Percentiles rank a stretch among this genome's conserved stretches.
Evolutionary conservation across 148 eudicot genomes (phyloP).

Genomic region (Rhododendron molle): DNA sequence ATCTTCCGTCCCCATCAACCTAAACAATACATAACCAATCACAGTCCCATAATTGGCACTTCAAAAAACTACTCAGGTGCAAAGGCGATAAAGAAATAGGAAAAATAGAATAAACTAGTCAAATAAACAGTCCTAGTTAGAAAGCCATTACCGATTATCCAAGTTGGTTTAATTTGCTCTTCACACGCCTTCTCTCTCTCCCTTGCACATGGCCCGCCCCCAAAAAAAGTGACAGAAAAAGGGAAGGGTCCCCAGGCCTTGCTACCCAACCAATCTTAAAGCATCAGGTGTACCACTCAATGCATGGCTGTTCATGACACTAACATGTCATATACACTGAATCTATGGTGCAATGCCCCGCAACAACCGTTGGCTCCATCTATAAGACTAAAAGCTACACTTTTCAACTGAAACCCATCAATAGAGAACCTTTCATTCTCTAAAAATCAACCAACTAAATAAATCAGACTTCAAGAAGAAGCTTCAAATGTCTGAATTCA

Average conservation of each 20-base stretch:
- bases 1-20: slow-evolving; percentile 78
- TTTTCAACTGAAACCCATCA: not conserved
- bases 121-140: not conserved
- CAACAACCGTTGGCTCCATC: not conserved
- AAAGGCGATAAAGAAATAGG: not conserved
- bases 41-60: not conserved
- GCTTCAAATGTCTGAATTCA: not conserved
- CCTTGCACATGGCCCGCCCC: not conserved
- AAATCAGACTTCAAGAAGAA: not conserved
- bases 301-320: not conserved
- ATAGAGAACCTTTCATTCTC: not conserved
- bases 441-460: not conserved
- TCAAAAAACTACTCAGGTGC: not conserved
- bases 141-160: not conserved
- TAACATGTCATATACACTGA: not conserved
- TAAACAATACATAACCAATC: slow-evolving; percentile 16
- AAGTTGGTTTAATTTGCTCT: slow-evolving; percentile 1
- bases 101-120: not conserved
- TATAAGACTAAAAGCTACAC: not conserved
- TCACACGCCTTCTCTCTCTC: not conserved
- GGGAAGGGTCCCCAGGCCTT: not conserved
- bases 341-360: not conserved
- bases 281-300: not conserved
- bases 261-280: not conserved
- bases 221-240: not conserved